Evolutionary conservation across 441 rosid genomes (phyloP), one percentile per base, ranked within the genome.

Genomic region (Gossypium schwendimanii): DNA sequence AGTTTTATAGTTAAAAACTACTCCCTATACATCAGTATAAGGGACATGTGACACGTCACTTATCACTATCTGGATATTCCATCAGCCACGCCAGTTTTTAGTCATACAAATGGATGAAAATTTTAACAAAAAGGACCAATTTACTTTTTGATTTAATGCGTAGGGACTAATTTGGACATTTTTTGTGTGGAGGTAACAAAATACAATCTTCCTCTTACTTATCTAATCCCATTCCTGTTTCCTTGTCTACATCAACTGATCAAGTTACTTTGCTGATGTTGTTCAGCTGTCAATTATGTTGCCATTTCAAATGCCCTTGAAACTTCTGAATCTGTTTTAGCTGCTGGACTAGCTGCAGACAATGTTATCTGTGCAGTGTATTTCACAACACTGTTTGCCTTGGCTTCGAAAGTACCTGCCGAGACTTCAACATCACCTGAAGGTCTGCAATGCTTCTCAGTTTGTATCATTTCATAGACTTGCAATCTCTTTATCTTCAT

Each of bases 281-380:
- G 20, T 76, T 69, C 77, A 91, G 97, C 94, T 65, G 90, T 91
- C 69, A 91, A 93, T 76, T 91, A 91, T 21, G 96, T 90, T 50
- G 98, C 97, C 61, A 79, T 91, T 81, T 65, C 94, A 0, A 84
- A 87, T 71, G 93, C 94, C 80, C 92, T 93, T 10, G 83, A 63
- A 2, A 80, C 86, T 65, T 81, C 94, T 53, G 81, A 94, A 70
- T 91, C 97, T 8, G 88, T 90, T 59, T 80, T 91, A 76, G 91
- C 93, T 7, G 86, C 92, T 68, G 96, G 96, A 63, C 81, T 91
- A 23, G 97, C 98, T 73, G 96, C 94, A 49, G 98, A 91, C 79
- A 93, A 90, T 83, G 93, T 91, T 70, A 91, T 93, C 54, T 91
- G 93, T 70, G 94, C 96, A 12, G 81, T 88, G 2, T 93, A 91